A percentile compares a stretch with the other conserved stretches of the same genome.
These are phyloP conservation scores for Cryphonectria parasitica DNA, from an alignment of 2,329 filamentous ascomycete genomes.

Conservation along the genomic window DNA sequence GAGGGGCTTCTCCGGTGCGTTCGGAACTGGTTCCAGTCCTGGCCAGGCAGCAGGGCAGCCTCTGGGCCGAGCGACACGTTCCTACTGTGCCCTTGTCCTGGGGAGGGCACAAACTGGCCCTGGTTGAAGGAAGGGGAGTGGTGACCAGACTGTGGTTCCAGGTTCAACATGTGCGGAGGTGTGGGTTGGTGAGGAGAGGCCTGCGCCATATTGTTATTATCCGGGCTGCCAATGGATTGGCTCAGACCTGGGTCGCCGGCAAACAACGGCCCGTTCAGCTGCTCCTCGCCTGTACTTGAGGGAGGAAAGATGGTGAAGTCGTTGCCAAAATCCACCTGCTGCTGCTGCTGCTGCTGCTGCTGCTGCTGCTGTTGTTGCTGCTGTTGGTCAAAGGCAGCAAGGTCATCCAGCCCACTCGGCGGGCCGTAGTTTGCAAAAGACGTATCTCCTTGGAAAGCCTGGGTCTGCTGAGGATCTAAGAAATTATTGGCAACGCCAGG, in stretches of 20 bases:
- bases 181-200: slow-evolving; percentile 60
- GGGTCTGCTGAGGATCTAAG: slow-evolving; percentile 52
- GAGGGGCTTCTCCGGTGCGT: slow-evolving; percentile 84
- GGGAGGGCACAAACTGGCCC: slow-evolving; percentile 56
- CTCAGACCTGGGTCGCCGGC: slow-evolving; percentile 49
- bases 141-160: slow-evolving; percentile 53
- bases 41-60: slow-evolving; percentile 58
- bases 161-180: slow-evolving; percentile 58
- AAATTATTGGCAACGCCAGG: slow-evolving; percentile 45
- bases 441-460: slow-evolving; percentile 47
- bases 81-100: slow-evolving; percentile 57
- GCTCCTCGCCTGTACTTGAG: slow-evolving; percentile 48
- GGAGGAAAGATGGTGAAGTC: slow-evolving; percentile 70
- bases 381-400: slow-evolving; percentile 47
- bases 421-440: slow-evolving; percentile 48
- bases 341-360: slow-evolving; percentile 50
- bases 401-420: slow-evolving; percentile 41
- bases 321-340: slow-evolving; percentile 56
- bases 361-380: slow-evolving; percentile 56
- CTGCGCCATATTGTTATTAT: slow-evolving; percentile 58
- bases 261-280: slow-evolving; percentile 67
- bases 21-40: slow-evolving; percentile 71
- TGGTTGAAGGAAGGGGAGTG: slow-evolving; percentile 63
- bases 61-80: slow-evolving; percentile 62
- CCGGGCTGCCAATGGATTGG: slow-evolving; percentile 49